Conservation (phyloP, 352 stramenopile species). For the Peronospora farinosa region DNA sequence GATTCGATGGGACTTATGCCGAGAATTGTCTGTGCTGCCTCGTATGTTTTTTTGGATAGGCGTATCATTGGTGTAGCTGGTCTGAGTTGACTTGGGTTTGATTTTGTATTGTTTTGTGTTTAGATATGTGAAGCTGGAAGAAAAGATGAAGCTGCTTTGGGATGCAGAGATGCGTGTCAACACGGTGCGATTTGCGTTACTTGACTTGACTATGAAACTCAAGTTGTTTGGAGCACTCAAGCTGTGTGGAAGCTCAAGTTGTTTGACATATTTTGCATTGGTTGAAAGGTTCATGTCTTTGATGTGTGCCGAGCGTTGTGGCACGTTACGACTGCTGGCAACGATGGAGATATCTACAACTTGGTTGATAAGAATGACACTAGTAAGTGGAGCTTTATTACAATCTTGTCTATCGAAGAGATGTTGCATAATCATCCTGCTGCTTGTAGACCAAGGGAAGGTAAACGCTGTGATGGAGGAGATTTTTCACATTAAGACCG, state of each 20-base stretch:
- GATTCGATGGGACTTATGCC: conserved; percentile 82
- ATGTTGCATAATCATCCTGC: conserved; percentile 1
- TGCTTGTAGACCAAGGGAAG: conserved; percentile 59
- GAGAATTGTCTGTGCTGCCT: conserved; percentile 73
- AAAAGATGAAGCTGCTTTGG: conserved; percentile 87
- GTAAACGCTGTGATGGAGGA: conserved; percentile 68
- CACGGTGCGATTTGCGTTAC: conserved; percentile 38
- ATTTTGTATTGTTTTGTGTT: neutral
- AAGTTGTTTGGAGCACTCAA: too few species aligned
- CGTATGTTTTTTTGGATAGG: conserved; percentile 35
- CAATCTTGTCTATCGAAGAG: neutral
- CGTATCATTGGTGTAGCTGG: neutral
- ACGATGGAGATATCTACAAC: conserved; percentile 69
- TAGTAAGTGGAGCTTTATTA: conserved; percentile 33
- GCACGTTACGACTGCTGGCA: conserved; percentile 55
- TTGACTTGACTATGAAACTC: too few species aligned
- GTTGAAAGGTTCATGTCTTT: conserved; percentile 60
- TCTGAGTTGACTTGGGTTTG: neutral
- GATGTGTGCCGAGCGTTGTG: conserved; percentile 76
- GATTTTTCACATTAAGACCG: conserved; percentile 78
- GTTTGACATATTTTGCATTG: conserved; percentile 3
- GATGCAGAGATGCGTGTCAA: conserved; percentile 84
- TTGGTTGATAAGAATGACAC: conserved; percentile 84
- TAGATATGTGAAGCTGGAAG: conserved; percentile 76
- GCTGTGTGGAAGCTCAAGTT: too few species aligned